Evolutionary conservation across 208 protist species (phyloP).

Genomic region (Vickermania ingenoplastis): DNA sequence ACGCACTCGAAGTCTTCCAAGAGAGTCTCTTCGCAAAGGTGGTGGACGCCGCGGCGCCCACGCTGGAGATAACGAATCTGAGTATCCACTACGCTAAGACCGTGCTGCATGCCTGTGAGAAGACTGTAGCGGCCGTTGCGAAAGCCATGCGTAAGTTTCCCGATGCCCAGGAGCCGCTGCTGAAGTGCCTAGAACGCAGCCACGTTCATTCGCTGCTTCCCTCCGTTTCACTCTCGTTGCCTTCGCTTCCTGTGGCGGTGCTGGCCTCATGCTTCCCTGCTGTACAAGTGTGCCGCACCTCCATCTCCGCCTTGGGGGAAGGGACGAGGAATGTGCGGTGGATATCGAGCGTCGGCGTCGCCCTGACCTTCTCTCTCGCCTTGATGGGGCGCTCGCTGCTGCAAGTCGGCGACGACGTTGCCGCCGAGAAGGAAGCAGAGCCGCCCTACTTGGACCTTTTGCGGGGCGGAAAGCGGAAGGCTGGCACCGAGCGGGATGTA

Average conservation of each 20-base stretch:
- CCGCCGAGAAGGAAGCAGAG: slow-evolving; percentile 6
- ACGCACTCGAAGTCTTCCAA: slow-evolving; percentile 72
- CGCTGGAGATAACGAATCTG: slow-evolving; percentile 11
- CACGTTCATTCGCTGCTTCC: slow-evolving; percentile 63
- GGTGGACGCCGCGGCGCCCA: slow-evolving; percentile 8
- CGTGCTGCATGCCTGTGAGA: slow-evolving; percentile 57
- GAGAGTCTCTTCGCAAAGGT: slow-evolving; percentile 53
- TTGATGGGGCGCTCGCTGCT: slow-evolving; percentile 66
- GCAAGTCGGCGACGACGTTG: slow-evolving; percentile 15
- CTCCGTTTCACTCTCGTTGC: slow-evolving; percentile 68
- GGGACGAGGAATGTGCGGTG: slow-evolving; percentile 19
- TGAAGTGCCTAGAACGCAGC: slow-evolving; percentile 47
- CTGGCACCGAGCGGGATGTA: slow-evolving; percentile 58
- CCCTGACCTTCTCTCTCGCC: slow-evolving; percentile 64
- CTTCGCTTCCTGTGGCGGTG: slow-evolving; percentile 51
- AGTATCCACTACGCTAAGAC: slow-evolving; percentile 50
- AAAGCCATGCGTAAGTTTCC: slow-evolving; percentile 40
- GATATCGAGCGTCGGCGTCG: slow-evolving; percentile 44
- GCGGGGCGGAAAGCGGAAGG: slow-evolving; percentile 41
- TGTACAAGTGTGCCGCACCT: slow-evolving; percentile 56
- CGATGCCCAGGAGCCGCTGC: slow-evolving; percentile 16
- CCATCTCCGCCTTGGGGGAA: slow-evolving; percentile 47
- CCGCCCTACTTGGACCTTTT: slow-evolving; percentile 41
- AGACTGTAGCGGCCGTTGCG: slow-evolving; percentile 38
- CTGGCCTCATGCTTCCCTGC: slow-evolving; percentile 27